These are phyloP conservation scores for Yamadazyma laniorum DNA, from an alignment of 805 yeast species.

Conservation along the genomic window DNA sequence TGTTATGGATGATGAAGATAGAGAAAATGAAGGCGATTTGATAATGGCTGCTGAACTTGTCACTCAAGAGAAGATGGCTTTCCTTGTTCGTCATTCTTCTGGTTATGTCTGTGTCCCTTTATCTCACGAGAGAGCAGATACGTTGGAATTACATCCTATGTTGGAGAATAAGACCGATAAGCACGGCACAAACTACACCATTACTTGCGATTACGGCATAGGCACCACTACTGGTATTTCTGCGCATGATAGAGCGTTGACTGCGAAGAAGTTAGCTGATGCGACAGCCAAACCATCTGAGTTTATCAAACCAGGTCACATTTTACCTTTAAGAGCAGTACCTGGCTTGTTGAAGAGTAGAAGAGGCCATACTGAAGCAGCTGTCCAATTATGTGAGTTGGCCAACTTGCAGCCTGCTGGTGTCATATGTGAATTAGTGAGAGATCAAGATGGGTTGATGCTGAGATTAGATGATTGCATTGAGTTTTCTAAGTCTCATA, in stretches of 20 bases:
- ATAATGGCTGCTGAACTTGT: constrained; percentile 85
- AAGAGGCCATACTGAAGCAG: constrained; percentile 97
- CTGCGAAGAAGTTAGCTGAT: constrained; percentile 70
- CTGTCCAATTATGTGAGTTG: constrained; percentile 78
- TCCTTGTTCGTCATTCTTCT: constrained; percentile 78
- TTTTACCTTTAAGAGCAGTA: constrained; percentile 87
- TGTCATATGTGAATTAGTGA: constrained; percentile 90
- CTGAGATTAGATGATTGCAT: constrained; percentile 88
- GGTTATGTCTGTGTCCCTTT: constrained; percentile 96
- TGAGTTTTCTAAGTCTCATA: constrained; percentile 59
- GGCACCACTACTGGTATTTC: constrained; percentile 97
- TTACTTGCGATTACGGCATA: constrained; percentile 79
- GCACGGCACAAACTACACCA: constrained; percentile 96
- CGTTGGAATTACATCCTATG: constrained; percentile 79
- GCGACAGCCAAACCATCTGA: constrained; percentile 55
- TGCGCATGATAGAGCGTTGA: constrained; percentile 88
- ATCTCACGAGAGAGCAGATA: constrained; percentile 72
- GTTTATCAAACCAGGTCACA: constrained; percentile 90
- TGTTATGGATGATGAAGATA: constrained; percentile 94
- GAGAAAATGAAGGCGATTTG: constrained; percentile 97
- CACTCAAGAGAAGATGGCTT: constrained; percentile 89
- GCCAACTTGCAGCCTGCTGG: constrained; percentile 83
- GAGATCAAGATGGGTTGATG: constrained; percentile 93
- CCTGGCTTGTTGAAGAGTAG: constrained; percentile 79
- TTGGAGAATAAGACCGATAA: constrained; percentile 63